A percentile compares a stretch with the other conserved stretches of the same genome.
phyloP scores from a whole-genome alignment of 1,139 yeast genomes.

The Sugiyamaella japonica region DNA sequence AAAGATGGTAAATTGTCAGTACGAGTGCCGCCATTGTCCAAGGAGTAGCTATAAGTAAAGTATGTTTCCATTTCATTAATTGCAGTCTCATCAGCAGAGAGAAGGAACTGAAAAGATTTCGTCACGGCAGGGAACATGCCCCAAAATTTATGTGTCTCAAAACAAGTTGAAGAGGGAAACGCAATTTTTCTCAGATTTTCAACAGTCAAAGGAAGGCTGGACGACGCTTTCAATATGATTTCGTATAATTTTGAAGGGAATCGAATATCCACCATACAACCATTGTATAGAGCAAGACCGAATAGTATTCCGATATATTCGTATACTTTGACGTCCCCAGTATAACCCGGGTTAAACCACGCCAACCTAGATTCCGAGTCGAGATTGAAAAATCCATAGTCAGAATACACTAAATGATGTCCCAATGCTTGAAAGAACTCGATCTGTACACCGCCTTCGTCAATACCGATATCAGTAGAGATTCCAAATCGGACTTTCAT shows the following conservation, averaged over 20 bases:
- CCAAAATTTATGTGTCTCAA: background rate
- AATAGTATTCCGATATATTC: constrained; percentile 33
- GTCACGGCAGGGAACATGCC: constrained; percentile 2
- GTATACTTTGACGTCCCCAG: constrained; percentile 20
- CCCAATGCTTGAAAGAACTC: constrained; percentile 36
- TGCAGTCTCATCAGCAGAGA: background rate
- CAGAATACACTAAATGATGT: constrained; percentile 22
- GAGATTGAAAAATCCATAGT: constrained; percentile 22
- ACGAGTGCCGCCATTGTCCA: constrained; percentile 16
- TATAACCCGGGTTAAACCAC: constrained; percentile 32
- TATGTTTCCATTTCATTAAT: constrained; percentile 19
- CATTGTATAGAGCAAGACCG: constrained; percentile 36
- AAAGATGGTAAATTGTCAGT: constrained; percentile 4
- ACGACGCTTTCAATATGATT: constrained; percentile 2
- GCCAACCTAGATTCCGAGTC: constrained; percentile 23
- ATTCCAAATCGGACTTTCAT: constrained; percentile 30
- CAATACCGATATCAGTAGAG: constrained; percentile 31
- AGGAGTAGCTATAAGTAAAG: constrained; percentile 22
- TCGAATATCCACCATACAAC: constrained; percentile 33
- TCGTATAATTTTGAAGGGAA: constrained; percentile 32
- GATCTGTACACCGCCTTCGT: constrained; percentile 37
- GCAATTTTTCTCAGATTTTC: background rate
- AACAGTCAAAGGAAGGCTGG: constrained; percentile 15
- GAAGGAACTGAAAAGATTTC: background rate
- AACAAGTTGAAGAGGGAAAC: background rate